A percentile compares a stretch with the other conserved stretches of the same genome.
Conservation (phyloP, 352 stramenopile species). For the Phytopythium oedochilum region DNA sequence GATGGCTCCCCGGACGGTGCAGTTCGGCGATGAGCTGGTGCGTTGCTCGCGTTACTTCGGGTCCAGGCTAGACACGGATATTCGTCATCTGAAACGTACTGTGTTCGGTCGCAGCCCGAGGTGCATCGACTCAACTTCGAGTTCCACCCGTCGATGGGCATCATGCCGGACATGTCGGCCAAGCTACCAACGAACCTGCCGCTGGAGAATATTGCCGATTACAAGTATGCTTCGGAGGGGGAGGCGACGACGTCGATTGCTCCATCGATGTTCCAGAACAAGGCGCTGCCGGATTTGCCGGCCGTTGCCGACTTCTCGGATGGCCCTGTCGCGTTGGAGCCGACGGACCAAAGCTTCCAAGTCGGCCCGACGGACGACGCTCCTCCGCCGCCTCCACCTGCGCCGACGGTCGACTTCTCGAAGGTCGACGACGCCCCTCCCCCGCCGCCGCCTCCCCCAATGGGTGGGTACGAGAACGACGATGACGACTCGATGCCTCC, state of each 20-base stretch:
- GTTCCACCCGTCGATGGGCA: slow-evolving; percentile 64
- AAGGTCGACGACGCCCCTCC: slow-evolving; percentile 37
- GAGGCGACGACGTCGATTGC: slow-evolving; percentile 59
- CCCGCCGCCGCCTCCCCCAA: slow-evolving; percentile 44
- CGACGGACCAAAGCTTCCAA: slow-evolving; percentile 39
- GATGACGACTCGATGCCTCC: slow-evolving; percentile 41
- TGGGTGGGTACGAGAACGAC: slow-evolving; percentile 24
- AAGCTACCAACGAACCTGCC: slow-evolving; percentile 77
- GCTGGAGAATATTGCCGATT: slow-evolving; percentile 74
- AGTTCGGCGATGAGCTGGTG: slow-evolving; percentile 78
- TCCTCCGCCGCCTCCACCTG: slow-evolving; percentile 57
- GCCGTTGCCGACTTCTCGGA: slow-evolving; percentile 58
- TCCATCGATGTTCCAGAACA: slow-evolving; percentile 82
- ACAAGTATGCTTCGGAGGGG: slow-evolving; percentile 66
- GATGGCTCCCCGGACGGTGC: slow-evolving; percentile 69
- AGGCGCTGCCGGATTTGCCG: slow-evolving; percentile 65
- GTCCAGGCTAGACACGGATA: too few relatives aligned
- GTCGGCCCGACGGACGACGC: slow-evolving; percentile 64
- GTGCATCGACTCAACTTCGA: slow-evolving; percentile 77
- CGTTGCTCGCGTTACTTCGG: slow-evolving; percentile 10
- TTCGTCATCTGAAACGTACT: not conserved
- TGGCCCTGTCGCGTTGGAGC: slow-evolving; percentile 58
- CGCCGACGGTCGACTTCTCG: slow-evolving; percentile 53
- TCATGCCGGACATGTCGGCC: slow-evolving; percentile 64
- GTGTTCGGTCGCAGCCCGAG: slow-evolving; percentile 24